Evolutionary conservation across 768 basidiomycete genomes (phyloP), one percentile per base, ranked within the genome.

Genomic region (Serendipita sp.): DNA sequence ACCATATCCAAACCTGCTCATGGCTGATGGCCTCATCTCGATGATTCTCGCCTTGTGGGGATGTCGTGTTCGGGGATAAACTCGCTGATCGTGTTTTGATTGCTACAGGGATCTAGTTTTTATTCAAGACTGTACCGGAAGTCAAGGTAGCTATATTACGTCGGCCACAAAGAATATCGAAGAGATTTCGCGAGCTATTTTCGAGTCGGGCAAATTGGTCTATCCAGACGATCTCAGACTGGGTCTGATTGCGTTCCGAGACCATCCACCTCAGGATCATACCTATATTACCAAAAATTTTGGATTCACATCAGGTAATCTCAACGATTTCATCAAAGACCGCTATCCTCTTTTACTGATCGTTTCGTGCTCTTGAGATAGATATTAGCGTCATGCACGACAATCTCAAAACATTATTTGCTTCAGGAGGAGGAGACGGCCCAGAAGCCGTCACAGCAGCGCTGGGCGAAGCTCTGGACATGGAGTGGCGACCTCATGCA

Each of bases 381-480:
- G 89, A 95, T 72, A 93, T 95, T 69, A 79, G 81, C 70, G 82
- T 88, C 71, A 89, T 97, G 28, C 88, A 95, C 70, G 84, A 80
- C 69, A 82, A 93, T 72, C 79, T 98, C 46, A 86, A 89, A 51
- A 79, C 81, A 16, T 76, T 95, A 68, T 93, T 91, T 75, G 92
- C 92, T 35, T 87, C 86, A 10, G 91, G 91, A 13, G 91, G 91
- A 10, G 90, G 91, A 11, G 95, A 96, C 78, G 95, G 95, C 0
- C 95, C 95, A 0, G 95, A 98, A 74, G 95, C 94, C 13, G 90
- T 97, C 66, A 98, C 95, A 0, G 93, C 95, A 2, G 95, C 88
- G 16, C 76, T 98, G 72, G 85, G 83, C 0, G 93, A 94, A 71
- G 86, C 86, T 7, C 70, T 93, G 70, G 83, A 85, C 64, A 88